Evolutionary conservation across 148 eudicot genomes (phyloP), one percentile per base, ranked within the genome.

Genomic region (Drosera capensis): DNA sequence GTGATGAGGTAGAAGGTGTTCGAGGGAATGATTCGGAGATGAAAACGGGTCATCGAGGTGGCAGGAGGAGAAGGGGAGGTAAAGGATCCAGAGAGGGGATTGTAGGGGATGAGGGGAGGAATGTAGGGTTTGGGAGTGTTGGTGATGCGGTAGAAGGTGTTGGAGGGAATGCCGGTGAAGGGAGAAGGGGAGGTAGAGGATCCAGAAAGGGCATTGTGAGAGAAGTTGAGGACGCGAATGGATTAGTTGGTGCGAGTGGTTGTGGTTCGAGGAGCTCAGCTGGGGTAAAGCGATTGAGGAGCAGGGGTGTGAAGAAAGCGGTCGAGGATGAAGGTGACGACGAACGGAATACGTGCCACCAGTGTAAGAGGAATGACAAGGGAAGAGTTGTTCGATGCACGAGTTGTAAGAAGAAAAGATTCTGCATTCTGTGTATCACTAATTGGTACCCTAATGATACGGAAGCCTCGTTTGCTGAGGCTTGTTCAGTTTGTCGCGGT

Each of bases 301-400:
- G 50, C 8, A 14, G 8, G 14, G 38, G 20, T 14, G 26, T 21
- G 20, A 16, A 29, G 37, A 29, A 23, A 14, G 37, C 14, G 7
- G 7, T 13, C 15, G 49, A 43, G 25, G 25, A 5, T 46, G 35
- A 25, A 14, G 20, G 17, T 34, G 63, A 36, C 36, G 30, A 25
- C 23, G 55, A 30, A 15, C 29, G 38, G 42, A 63, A 61, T 43
- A 65, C 44, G 31, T 83, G 94, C 45, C 94, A 83, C 51, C 94
- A 83, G 46, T 83, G 94, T 68, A 68, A 75, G 65, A 76, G 87
- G 59, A 79, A 74, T 56, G 87, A 83, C 41, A 83, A 76, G 29
- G 86, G 78, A 16, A 51, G 69, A 42, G 72, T 67, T 48, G 62
- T 79, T 9, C 43, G 55, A 22, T 83, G 94, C 49, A 62, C 44